A percentile compares a stretch with the other conserved stretches of the same genome.
Evolutionary conservation across 305 asterid genomes (phyloP).

Genomic region (Rubia tinctorum): DNA sequence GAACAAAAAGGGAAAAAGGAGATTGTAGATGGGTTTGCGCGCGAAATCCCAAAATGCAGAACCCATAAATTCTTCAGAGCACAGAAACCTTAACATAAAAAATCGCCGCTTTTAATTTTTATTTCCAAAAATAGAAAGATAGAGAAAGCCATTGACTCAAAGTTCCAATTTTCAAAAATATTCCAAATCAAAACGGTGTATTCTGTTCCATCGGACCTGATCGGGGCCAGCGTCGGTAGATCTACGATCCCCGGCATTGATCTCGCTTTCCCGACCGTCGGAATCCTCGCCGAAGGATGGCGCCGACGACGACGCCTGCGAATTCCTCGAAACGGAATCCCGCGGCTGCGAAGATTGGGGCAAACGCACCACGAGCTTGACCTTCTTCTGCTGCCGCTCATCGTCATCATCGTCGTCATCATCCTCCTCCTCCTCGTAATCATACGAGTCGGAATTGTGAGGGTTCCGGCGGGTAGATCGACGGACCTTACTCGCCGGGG

Average conservation of each 20-base stretch:
- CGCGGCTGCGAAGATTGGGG: slow-evolving; percentile 55
- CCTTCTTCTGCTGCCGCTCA: slow-evolving; percentile 86
- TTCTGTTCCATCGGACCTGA: slow-evolving; percentile 35
- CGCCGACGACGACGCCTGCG: slow-evolving; percentile 14
- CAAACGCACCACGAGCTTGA: slow-evolving; percentile 80
- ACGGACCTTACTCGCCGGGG: slow-evolving; percentile 13
- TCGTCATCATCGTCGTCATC: slow-evolving; percentile 62
- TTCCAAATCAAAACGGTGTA: slow-evolving; percentile 10
- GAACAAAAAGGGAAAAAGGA: slow-evolving; percentile 23
- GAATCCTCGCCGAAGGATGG: slow-evolving; percentile 33
- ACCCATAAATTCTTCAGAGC: slow-evolving; percentile 23
- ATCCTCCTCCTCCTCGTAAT: slow-evolving; percentile 18
- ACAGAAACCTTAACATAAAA: slow-evolving; percentile 3
- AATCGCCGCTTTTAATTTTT: slow-evolving; percentile 22
- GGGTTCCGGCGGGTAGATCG: slow-evolving; percentile 70
- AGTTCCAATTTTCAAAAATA: background rate
- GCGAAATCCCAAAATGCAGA: slow-evolving; percentile 49
- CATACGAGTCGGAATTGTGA: slow-evolving; percentile 23
- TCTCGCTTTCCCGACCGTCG: slow-evolving; percentile 43
- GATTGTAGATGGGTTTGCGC: slow-evolving; percentile 31
- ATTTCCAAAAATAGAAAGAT: slow-evolving; percentile 41
- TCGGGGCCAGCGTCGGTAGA: slow-evolving; percentile 42
- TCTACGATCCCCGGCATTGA: slow-evolving; percentile 51
- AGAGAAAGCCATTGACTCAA: slow-evolving; percentile 4
- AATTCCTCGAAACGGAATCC: slow-evolving; percentile 24